Evolutionary conservation across 371 early-diverging fungal genomes (phyloP).

Genomic region (Mortierella sp.): DNA sequence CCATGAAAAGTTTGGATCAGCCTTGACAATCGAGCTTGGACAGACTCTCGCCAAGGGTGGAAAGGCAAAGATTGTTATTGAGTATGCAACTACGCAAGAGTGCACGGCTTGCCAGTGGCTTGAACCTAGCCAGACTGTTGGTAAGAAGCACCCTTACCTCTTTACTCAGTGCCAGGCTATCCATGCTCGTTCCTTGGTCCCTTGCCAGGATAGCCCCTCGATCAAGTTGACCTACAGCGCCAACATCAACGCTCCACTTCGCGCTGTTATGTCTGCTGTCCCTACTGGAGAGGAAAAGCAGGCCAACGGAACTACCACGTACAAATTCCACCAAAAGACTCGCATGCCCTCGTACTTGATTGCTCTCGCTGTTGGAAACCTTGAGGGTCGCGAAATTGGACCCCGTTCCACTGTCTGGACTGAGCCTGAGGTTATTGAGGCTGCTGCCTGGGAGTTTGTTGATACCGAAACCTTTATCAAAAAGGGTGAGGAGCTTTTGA

Average conservation of each 20-base stretch:
- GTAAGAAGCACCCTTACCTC: slow-evolving; percentile 93
- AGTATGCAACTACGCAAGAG: slow-evolving; percentile 86
- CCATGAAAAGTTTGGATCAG: slow-evolving; percentile 80
- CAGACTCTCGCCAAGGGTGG: slow-evolving; percentile 58
- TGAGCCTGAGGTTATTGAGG: slow-evolving; percentile 93
- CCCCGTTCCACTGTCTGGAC: slow-evolving; percentile 95
- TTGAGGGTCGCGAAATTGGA: slow-evolving; percentile 85
- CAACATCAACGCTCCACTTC: slow-evolving; percentile 77
- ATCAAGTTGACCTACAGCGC: slow-evolving; percentile 94
- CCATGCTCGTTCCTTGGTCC: slow-evolving; percentile 92
- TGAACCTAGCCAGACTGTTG: slow-evolving; percentile 93
- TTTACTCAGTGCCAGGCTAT: slow-evolving; percentile 98
- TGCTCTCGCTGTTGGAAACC: slow-evolving; percentile 93
- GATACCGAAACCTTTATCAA: slow-evolving; percentile 92
- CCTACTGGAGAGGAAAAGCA: slow-evolving; percentile 61
- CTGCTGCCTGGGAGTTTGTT: slow-evolving; percentile 95
- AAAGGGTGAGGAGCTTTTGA: slow-evolving; percentile 88
- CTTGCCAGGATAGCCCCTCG: slow-evolving; percentile 95
- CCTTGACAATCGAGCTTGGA: slow-evolving; percentile 74
- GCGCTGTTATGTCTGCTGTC: slow-evolving; percentile 78
- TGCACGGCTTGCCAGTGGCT: slow-evolving; percentile 94
- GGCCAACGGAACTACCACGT: slow-evolving; percentile 62
- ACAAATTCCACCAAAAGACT: slow-evolving; percentile 79
- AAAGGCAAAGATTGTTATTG: slow-evolving; percentile 71
- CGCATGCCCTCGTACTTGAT: slow-evolving; percentile 93